These are phyloP conservation scores for Pleurotus eryngii DNA, from an alignment of 768 basidiomycete species.

Conservation along the genomic window DNA sequence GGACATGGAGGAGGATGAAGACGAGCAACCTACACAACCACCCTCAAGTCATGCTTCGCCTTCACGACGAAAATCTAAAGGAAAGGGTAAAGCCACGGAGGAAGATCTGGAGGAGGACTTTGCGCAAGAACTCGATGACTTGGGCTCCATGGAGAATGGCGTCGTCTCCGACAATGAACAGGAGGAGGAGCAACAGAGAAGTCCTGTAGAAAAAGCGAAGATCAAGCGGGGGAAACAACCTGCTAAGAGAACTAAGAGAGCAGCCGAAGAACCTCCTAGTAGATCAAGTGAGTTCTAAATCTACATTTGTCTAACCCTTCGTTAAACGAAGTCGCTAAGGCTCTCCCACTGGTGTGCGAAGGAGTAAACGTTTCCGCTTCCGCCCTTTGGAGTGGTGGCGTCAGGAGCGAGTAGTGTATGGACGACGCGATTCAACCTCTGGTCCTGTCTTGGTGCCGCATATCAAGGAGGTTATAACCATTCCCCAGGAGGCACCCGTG, in stretches of 20 bases:
- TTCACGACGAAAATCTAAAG: slow-evolving; percentile 35
- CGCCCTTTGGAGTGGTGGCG: slow-evolving; percentile 90
- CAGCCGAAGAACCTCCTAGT: slow-evolving; percentile 38
- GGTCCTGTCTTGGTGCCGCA: slow-evolving; percentile 55
- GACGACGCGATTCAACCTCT: slow-evolving; percentile 40
- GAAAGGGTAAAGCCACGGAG: slow-evolving; percentile 23
- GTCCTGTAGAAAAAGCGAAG: slow-evolving; percentile 11
- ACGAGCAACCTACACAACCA: slow-evolving; percentile 23
- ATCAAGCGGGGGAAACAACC: slow-evolving; percentile 12
- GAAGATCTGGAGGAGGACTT: slow-evolving; percentile 46
- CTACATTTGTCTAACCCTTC: background rate
- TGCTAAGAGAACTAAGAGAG: slow-evolving; percentile 6
- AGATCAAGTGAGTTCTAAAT: slow-evolving; percentile 21
- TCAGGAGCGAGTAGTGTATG: slow-evolving; percentile 86
- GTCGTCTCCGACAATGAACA: slow-evolving; percentile 28
- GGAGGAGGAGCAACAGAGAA: slow-evolving; percentile 18
- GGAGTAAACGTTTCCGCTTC: slow-evolving; percentile 65
- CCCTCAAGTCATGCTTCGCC: slow-evolving; percentile 13
- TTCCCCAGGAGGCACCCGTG: slow-evolving; percentile 38
- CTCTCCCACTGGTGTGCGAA: slow-evolving; percentile 57
- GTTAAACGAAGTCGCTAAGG: slow-evolving; percentile 18
- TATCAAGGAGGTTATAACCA: slow-evolving; percentile 64
- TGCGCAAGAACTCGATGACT: slow-evolving; percentile 30
- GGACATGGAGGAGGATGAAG: slow-evolving; percentile 44
- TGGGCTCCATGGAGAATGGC: slow-evolving; percentile 16